These are phyloP conservation scores for Trifolium repens DNA, from an alignment of 306 rosid genomes.

Conservation along the genomic window DNA sequence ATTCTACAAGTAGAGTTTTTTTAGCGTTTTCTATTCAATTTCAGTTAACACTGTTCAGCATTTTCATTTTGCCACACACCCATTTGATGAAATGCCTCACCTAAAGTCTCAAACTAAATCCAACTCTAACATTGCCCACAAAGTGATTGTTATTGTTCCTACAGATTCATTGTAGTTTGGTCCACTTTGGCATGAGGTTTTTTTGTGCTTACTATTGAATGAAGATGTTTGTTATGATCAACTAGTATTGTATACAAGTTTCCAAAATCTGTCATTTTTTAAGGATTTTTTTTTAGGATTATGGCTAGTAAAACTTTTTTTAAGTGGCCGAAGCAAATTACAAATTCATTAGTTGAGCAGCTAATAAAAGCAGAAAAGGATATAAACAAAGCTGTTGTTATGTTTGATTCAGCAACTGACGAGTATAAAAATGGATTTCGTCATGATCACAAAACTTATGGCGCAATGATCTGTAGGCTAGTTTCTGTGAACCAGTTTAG, in stretches of 20 bases:
- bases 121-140: not conserved
- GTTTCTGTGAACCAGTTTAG: constrained; percentile 75
- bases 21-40: not conserved
- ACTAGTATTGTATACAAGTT: constrained; percentile 17
- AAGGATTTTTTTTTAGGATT: not conserved
- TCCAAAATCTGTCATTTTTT: not conserved
- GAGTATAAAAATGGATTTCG: constrained; percentile 80
- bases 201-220: not conserved
- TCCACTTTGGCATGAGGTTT: too few relatives aligned
- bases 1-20: too few relatives aligned
- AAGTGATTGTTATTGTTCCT: not conserved
- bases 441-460: constrained; percentile 74
- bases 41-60: not conserved
- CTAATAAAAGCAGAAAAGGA: constrained; percentile 77
- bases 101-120: not conserved
- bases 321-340: constrained; percentile 73
- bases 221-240: constrained; percentile 1
- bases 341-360: constrained; percentile 68
- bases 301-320: constrained; percentile 74
- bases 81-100: constrained; percentile 39
- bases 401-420: constrained; percentile 79
- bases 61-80: constrained; percentile 2
- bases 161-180: not conserved
- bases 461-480: constrained; percentile 62
- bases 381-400: constrained; percentile 58